Conservation (phyloP, 2,329 filamentous ascomycete species). For the Periconia sp. region DNA sequence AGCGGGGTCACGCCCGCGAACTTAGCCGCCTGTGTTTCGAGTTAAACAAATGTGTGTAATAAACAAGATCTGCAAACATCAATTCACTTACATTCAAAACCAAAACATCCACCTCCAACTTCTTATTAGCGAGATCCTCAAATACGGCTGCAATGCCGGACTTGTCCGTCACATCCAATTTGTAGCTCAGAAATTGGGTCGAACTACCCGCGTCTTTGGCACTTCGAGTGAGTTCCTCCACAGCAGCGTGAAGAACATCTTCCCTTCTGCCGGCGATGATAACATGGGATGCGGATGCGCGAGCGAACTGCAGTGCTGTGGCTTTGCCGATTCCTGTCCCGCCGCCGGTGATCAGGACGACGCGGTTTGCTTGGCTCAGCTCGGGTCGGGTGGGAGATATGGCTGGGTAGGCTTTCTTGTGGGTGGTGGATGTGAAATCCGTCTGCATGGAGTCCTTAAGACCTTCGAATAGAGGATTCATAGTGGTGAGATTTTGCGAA, state of each 20-base stretch:
- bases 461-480: background rate
- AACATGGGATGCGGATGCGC: conserved; percentile 47
- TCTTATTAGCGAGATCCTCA: conserved; percentile 1
- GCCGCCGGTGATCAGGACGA: conserved; percentile 40
- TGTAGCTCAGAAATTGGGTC: conserved; percentile 1
- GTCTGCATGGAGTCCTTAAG: background rate
- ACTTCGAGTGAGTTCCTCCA: background rate
- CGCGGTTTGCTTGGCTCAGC: conserved; percentile 22
- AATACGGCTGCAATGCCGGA: conserved; percentile 7
- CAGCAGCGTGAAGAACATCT: conserved; percentile 3
- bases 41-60: too few relatives aligned
- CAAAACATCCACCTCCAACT: conserved; percentile 8
- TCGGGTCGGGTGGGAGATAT: conserved; percentile 32
- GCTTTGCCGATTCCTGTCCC: conserved; percentile 50
- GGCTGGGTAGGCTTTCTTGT: conserved; percentile 19
- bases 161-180: conserved; percentile 4
- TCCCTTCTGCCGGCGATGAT: conserved; percentile 45
- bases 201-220: background rate
- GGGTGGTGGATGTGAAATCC: conserved; percentile 14
- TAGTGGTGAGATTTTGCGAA: background rate
- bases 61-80: too few relatives aligned
- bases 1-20: background rate
- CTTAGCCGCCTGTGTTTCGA: background rate
- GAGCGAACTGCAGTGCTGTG: conserved; percentile 47
- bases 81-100: conserved; percentile 4